phyloP scores from a whole-genome alignment of 257 asterid species.

The Scutellaria barbata region DNA sequence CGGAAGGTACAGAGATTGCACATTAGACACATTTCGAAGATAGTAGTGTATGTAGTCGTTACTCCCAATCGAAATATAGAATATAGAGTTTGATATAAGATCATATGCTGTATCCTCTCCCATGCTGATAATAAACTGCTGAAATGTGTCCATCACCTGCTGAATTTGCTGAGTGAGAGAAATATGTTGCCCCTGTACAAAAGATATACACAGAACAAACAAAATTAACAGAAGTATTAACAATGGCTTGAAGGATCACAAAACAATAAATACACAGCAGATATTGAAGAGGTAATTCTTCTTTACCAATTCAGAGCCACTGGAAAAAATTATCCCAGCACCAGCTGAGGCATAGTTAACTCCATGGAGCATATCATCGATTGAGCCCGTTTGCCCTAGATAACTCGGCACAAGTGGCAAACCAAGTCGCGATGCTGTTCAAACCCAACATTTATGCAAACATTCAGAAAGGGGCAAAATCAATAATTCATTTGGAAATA shows the following conservation, averaged over 20 bases:
- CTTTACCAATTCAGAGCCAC: conserved; percentile 92
- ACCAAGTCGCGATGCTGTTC: conserved; percentile 75
- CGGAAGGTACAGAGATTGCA: conserved; percentile 73
- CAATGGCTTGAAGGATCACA: neutral
- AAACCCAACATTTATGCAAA: conserved; percentile 20
- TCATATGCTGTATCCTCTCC: conserved; percentile 81
- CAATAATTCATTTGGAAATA: conserved; percentile 14
- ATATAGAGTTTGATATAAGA: conserved; percentile 66
- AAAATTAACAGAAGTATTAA: neutral
- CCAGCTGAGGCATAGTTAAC: conserved; percentile 97
- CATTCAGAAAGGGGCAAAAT: conserved; percentile 19
- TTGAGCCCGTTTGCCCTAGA: conserved; percentile 67
- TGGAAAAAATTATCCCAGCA: conserved; percentile 87
- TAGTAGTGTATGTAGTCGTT: conserved; percentile 95
- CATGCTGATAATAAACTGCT: conserved; percentile 71
- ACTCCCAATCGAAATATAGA: conserved; percentile 87
- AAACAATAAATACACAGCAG: neutral
- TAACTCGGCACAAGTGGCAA: conserved; percentile 91
- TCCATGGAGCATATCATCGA: conserved; percentile 69
- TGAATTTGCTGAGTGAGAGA: conserved; percentile 90
- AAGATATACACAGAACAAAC: neutral
- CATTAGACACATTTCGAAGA: conserved; percentile 78
- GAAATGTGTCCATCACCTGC: conserved; percentile 86
- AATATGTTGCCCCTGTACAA: conserved; percentile 83
- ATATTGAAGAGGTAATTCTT: neutral